These are phyloP conservation scores for Nyctanthes arbortristis DNA, from an alignment of 257 asterid species.

Conservation along the genomic window DNA sequence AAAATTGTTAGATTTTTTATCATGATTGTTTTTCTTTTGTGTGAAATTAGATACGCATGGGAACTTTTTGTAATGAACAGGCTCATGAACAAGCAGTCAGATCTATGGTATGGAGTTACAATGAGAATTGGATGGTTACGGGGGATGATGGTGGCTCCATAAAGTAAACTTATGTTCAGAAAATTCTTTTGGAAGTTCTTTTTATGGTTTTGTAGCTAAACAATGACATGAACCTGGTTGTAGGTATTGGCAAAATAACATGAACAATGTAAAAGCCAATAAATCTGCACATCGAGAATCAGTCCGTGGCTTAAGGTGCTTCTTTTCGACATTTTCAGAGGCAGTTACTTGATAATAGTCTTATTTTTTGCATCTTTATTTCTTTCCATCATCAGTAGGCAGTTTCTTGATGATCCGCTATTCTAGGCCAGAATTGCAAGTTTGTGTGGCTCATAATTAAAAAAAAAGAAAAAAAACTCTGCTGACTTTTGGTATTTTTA, in stretches of 20 bases:
- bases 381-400: not conserved
- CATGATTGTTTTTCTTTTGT: slow-evolving; percentile 18
- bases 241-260: slow-evolving; percentile 99
- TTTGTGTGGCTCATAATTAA: not conserved
- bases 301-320: slow-evolving; percentile 88
- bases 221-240: slow-evolving; percentile 35
- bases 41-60: slow-evolving; percentile 14
- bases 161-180: slow-evolving; percentile 54
- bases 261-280: slow-evolving; percentile 97
- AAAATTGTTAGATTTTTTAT: slow-evolving; percentile 20
- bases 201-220: slow-evolving; percentile 11
- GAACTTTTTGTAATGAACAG: slow-evolving; percentile 43
- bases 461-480: no score
- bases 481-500: slow-evolving; percentile 9
- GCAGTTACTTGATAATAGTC: slow-evolving; percentile 6
- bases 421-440: not conserved
- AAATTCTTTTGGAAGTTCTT: slow-evolving; percentile 4
- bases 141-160: slow-evolving; percentile 99
- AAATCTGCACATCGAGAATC: slow-evolving; percentile 97
- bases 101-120: slow-evolving; percentile 99
- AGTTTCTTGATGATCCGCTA: not conserved
- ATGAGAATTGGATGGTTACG: slow-evolving; percentile 99
- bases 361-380: slow-evolving; percentile 5
- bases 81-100: slow-evolving; percentile 99
- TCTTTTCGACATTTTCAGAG: slow-evolving; percentile 24